Conservation (phyloP, 768 basidiomycete species). For the Mycena polygramma region DNA sequence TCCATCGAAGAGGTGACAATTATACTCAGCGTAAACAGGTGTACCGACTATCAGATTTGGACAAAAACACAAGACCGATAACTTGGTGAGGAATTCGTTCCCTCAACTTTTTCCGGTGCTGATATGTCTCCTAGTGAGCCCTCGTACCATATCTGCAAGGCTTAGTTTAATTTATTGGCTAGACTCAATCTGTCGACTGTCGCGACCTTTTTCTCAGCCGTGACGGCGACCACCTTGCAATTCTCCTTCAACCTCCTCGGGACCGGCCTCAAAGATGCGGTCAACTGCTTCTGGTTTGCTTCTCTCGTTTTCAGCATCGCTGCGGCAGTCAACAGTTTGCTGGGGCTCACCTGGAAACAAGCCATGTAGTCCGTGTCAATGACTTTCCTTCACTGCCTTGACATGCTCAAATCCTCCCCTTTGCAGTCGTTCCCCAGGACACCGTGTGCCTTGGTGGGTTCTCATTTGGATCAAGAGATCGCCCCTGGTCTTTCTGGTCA, state of each 20-base stretch:
- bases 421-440: constrained; percentile 76
- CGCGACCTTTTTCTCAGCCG: constrained; percentile 83
- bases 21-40: constrained; percentile 52
- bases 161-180: not conserved
- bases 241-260: constrained; percentile 66
- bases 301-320: constrained; percentile 84
- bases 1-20: not conserved
- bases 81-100: constrained; percentile 52
- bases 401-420: constrained; percentile 6
- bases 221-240: constrained; percentile 80
- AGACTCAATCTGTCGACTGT: constrained; percentile 78
- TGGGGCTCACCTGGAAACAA: constrained; percentile 85
- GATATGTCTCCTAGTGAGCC: constrained; percentile 24
- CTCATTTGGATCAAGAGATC: constrained; percentile 90
- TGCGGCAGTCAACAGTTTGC: constrained; percentile 81
- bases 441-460: constrained; percentile 87
- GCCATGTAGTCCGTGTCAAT: constrained; percentile 81
- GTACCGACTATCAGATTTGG: constrained; percentile 84
- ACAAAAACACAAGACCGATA: constrained; percentile 78
- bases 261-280: constrained; percentile 59
- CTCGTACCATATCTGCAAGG: not conserved
- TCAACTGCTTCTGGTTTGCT: constrained; percentile 82
- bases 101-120: not conserved
- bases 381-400: constrained; percentile 2
- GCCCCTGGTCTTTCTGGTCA: constrained; percentile 84